These are phyloP conservation scores for Chlamydomonas urium DNA, from an alignment of 139 green algal genomes.

Conservation along the genomic window DNA sequence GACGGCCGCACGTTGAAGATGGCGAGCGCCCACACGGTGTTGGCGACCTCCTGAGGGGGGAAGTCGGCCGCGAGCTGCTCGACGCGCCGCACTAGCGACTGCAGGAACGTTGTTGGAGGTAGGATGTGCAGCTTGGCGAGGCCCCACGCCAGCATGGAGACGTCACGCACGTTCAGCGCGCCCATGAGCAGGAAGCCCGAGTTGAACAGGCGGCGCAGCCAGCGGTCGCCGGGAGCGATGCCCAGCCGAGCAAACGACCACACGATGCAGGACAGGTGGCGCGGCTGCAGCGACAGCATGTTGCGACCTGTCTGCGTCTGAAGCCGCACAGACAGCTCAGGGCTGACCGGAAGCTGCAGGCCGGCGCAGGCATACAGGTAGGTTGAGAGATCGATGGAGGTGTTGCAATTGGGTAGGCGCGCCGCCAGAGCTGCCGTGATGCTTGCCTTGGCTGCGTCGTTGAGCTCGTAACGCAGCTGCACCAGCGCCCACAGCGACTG, in stretches of 20 bases:
- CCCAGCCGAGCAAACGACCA: slow-evolving; percentile 13
- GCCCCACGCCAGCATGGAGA: slow-evolving; percentile 1
- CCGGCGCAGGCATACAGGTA: background rate
- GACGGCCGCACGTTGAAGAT: background rate
- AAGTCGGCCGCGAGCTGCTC: slow-evolving; percentile 2
- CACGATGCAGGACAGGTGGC: background rate
- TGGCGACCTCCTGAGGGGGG: slow-evolving; percentile 9
- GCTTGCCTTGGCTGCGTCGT: too few relatives aligned
- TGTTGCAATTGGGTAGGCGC: too few relatives aligned
- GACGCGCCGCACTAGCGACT: background rate
- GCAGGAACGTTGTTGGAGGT: background rate
- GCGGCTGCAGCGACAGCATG: background rate
- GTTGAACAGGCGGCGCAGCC: slow-evolving; percentile 1
- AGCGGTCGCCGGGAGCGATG: background rate
- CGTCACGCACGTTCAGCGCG: background rate
- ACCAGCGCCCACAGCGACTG: slow-evolving; percentile 25
- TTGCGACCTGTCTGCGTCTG: background rate
- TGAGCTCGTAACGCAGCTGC: too few relatives aligned
- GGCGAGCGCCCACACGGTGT: slow-evolving; percentile 15
- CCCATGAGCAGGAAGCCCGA: slow-evolving; percentile 1
- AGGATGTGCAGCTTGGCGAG: background rate
- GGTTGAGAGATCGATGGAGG: background rate
- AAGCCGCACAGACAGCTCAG: background rate
- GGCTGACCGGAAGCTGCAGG: background rate
- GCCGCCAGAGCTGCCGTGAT: too few relatives aligned